A percentile compares a stretch with the other conserved stretches of the same genome.
Conservation (phyloP, 2,329 filamentous ascomycete species). For the Pseudogymnoascus sp. region DNA sequence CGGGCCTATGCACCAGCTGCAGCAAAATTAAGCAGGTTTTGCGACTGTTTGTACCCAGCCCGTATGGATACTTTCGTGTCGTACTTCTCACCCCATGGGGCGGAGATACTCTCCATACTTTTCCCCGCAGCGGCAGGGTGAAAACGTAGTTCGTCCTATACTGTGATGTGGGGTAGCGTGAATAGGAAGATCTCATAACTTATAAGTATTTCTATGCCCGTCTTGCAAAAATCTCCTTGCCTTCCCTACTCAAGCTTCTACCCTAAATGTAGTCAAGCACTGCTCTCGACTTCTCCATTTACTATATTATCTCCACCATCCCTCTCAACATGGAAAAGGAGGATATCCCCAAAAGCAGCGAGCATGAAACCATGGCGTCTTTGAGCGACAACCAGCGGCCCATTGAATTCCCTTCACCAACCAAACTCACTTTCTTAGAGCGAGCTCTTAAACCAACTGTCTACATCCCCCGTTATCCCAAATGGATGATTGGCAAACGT, state of each 20-base stretch:
- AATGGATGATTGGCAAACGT: conserved; percentile 30
- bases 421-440: not conserved
- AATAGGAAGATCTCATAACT: not conserved
- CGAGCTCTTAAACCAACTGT: conserved; percentile 32
- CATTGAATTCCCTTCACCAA: not conserved
- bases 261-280: not conserved
- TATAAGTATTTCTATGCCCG: not conserved
- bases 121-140: not conserved
- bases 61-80: not conserved
- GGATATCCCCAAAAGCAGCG: not conserved
- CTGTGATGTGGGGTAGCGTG: not conserved
- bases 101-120: not conserved
- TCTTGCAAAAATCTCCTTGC: not conserved
- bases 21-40: not conserved
- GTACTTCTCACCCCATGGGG: not conserved
- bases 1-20: not conserved
- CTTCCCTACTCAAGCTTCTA: not conserved
- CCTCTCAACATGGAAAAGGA: not conserved
- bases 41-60: not conserved
- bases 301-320: not conserved
- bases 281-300: not conserved
- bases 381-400: not conserved
- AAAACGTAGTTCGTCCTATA: not conserved
- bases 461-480: conserved; percentile 32
- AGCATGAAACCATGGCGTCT: not conserved